Base-by-base conservation (phyloP, 2,329 filamentous ascomycete genomes). In the Sporothrix pseudoabietina region DNA sequence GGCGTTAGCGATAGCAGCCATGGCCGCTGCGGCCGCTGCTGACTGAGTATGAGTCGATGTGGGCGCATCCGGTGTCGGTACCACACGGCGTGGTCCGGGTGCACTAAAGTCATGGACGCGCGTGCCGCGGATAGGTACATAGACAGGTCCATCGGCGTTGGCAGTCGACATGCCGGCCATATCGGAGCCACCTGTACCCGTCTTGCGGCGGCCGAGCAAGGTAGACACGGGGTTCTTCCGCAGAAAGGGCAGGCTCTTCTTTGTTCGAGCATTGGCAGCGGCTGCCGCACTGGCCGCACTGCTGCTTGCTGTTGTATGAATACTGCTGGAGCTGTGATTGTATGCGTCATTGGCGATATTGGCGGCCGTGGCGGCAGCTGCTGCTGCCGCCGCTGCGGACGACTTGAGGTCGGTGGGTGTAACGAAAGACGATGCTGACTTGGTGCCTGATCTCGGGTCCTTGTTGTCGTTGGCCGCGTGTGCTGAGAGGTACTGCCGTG, bases 71-170 rank as follows among this genome's bases (percentile, higher is more conserved):
- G 76, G 81, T 3, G 52, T 22, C 32, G 82, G 80, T 3, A 83
- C 75, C 39, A 82, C 79, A 63, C 80, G 84, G 74, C 82, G 85
- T 32, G 84, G 84, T 69, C 88, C 83, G 1, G 89, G 89, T 0
- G 87, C 88, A 77, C 88, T 91, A 77, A 90, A 91, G 79, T 89
- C 90, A 78, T 92, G 90, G 69, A 91, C 85, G 65, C 85, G 84
- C 8, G 87, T 92, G 68, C 88, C 90, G 77, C 85, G 85, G 75
- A 92, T 92, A 22, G 89, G 89, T 77, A 91, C 89, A 76, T 90
- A 90, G 26, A 81, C 80, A 5, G 84, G 83, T 76, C 86, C 85
- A 16, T 84, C 83, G 0, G 79, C 63, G 8, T 81, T 80, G 63
- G 81, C 76, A 39, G 85, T 77, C 0, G 85, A 82, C 30, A 85